These are phyloP conservation scores for Candida adriatica DNA, from an alignment of 805 yeast species.

Conservation along the genomic window DNA sequence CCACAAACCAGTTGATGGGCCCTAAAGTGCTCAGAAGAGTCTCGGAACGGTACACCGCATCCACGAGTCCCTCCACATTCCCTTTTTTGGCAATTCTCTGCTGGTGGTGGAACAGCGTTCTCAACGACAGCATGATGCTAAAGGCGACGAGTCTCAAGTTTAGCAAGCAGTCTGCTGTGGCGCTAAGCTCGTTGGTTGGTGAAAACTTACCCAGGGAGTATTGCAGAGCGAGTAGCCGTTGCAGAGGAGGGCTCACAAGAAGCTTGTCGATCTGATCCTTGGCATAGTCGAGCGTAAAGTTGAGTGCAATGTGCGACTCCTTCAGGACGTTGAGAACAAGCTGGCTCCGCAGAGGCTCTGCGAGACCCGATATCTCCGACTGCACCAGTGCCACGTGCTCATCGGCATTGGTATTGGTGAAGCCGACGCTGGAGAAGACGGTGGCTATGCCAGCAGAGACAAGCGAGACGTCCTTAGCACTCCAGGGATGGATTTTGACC, in stretches of 20 bases:
- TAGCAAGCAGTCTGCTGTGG: slow-evolving; percentile 44
- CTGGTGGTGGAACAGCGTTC: slow-evolving; percentile 59
- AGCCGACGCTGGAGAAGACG: slow-evolving; percentile 65
- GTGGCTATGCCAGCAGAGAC: slow-evolving; percentile 57
- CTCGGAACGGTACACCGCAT: slow-evolving; percentile 54
- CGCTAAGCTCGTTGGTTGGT: slow-evolving; percentile 13
- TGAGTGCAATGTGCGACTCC: slow-evolving; percentile 72
- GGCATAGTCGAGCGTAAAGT: slow-evolving; percentile 60
- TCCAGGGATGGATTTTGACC: slow-evolving; percentile 2
- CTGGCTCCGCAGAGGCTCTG: slow-evolving; percentile 24
- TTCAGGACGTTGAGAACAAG: slow-evolving; percentile 39
- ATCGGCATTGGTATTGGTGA: slow-evolving; percentile 58
- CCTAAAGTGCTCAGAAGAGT: slow-evolving; percentile 64
- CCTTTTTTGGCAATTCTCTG: slow-evolving; percentile 48
- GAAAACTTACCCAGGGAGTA: slow-evolving; percentile 49
- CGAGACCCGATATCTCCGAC: slow-evolving; percentile 31
- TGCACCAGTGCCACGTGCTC: slow-evolving; percentile 59
- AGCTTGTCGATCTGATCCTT: slow-evolving; percentile 73
- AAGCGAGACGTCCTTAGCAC: slow-evolving; percentile 16
- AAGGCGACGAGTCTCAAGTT: slow-evolving; percentile 68
- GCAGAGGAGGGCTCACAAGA: slow-evolving; percentile 71
- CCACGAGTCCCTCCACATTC: slow-evolving; percentile 33
- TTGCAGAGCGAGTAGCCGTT: slow-evolving; percentile 64
- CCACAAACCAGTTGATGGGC: slow-evolving; percentile 79
- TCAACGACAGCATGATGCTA: slow-evolving; percentile 55